Percentiles rank a stretch among this genome's conserved stretches.
These are phyloP conservation scores for Penicillium ochrochloron DNA, from an alignment of 495 filamentous ascomycete genomes.

Conservation along the genomic window DNA sequence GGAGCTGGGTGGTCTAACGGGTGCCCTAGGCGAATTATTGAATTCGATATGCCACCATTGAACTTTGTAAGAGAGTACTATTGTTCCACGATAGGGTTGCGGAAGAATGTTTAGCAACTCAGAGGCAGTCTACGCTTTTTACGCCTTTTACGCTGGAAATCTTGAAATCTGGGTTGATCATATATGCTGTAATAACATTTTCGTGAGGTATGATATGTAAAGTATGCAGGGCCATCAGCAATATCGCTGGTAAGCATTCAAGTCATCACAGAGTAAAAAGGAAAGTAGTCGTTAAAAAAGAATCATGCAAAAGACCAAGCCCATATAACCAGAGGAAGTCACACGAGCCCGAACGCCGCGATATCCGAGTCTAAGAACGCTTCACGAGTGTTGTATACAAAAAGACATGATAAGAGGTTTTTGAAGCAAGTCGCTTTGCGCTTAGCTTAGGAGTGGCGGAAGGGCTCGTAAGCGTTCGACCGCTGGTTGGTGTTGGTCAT, in stretches of 20 bases:
- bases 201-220: neutral
- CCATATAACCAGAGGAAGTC: slow-evolving; percentile 16
- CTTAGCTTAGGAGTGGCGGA: slow-evolving; percentile 47
- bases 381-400: slow-evolving; percentile 18
- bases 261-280: slow-evolving; percentile 21
- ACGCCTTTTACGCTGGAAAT: neutral
- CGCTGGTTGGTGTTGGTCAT: slow-evolving; percentile 30
- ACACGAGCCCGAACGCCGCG: slow-evolving; percentile 27
- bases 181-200: neutral
- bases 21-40: neutral
- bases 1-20: neutral
- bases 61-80: neutral
- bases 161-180: neutral
- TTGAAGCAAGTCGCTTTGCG: slow-evolving; percentile 20
- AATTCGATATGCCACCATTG: neutral
- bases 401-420: slow-evolving; percentile 3
- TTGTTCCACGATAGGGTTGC: neutral
- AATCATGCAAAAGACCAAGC: slow-evolving; percentile 17
- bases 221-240: neutral
- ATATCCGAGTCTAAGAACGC: slow-evolving; percentile 35
- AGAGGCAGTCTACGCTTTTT: neutral
- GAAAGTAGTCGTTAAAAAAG: slow-evolving; percentile 14
- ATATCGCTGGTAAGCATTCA: slow-evolving; percentile 6
- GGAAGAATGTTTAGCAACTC: neutral
- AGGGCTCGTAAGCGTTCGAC: slow-evolving; percentile 49